phyloP scores from a whole-genome alignment of 2,329 filamentous ascomycete species.

The Penicillium sp. region DNA sequence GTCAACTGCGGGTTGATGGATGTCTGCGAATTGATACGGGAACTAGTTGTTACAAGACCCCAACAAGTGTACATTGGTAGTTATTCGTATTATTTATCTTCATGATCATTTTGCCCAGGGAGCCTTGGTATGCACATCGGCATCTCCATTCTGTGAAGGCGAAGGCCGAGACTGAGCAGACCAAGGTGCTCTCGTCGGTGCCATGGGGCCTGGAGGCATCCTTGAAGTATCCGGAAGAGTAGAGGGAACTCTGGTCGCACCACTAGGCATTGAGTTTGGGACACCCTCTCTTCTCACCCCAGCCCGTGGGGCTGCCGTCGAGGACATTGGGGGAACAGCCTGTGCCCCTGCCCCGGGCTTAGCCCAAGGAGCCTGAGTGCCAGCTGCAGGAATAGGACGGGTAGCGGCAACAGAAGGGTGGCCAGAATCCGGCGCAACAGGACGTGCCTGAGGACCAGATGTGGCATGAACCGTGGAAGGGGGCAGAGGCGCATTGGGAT shows the following conservation, averaged over 20 bases:
- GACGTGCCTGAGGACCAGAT: constrained; percentile 26
- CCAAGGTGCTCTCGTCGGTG: constrained; percentile 37
- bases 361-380: constrained; percentile 40
- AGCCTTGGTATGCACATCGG: constrained; percentile 34
- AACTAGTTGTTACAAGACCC: neutral
- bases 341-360: constrained; percentile 17
- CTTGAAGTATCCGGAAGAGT: constrained; percentile 30
- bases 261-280: neutral
- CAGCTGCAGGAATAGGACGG: constrained; percentile 19
- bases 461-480: constrained; percentile 55
- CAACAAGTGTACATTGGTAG: neutral
- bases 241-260: constrained; percentile 8
- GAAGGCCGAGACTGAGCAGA: constrained; percentile 15
- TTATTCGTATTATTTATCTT: neutral
- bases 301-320: constrained; percentile 35
- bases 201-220: constrained; percentile 29
- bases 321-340: constrained; percentile 18
- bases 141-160: constrained; percentile 15
- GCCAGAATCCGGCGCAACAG: constrained; percentile 20
- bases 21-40: neutral
- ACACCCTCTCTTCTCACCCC: constrained; percentile 15
- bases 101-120: constrained; percentile 37
- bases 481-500: constrained; percentile 58
- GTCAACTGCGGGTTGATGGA: neutral
- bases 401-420: constrained; percentile 10